Conservation (phyloP, 352 stramenopile genomes). For the Albugo laibachii region DNA sequence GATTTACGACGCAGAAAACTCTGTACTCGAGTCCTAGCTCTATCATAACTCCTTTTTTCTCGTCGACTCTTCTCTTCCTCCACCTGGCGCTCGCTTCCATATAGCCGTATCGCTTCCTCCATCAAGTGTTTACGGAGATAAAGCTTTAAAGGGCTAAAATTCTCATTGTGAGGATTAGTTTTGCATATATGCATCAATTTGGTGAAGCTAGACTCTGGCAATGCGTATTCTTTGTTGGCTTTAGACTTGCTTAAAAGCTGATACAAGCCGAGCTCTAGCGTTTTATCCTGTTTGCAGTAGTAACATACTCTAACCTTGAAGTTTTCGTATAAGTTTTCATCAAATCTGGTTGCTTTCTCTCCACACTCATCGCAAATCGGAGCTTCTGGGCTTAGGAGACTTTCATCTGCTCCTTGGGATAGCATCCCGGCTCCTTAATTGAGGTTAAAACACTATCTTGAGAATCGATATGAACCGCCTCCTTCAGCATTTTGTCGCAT, state of each 20-base stretch:
- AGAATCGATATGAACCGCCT: slow-evolving; percentile 26
- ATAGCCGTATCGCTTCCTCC: slow-evolving; percentile 26
- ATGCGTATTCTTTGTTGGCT: slow-evolving; percentile 28
- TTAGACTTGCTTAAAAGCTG: slow-evolving; percentile 38
- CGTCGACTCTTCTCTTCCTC: slow-evolving; percentile 4
- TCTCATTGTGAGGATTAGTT: slow-evolving; percentile 39
- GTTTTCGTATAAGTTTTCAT: slow-evolving; percentile 22
- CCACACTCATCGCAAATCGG: slow-evolving; percentile 23
- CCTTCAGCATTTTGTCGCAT: slow-evolving; percentile 34
- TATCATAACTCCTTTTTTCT: neutral
- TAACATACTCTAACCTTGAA: slow-evolving; percentile 40
- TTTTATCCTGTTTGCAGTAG: slow-evolving; percentile 35
- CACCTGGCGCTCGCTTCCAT: slow-evolving; percentile 20
- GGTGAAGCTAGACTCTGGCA: slow-evolving; percentile 29
- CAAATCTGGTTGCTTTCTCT: slow-evolving; percentile 22
- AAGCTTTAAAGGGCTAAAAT: slow-evolving; percentile 40
- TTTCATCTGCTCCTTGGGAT: no score
- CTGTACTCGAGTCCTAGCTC: neutral
- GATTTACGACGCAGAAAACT: neutral
- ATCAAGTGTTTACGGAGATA: slow-evolving; percentile 32
- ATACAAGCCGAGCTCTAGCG: slow-evolving; percentile 24
- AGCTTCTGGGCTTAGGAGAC: no score
- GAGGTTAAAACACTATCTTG: no score
- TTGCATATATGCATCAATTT: slow-evolving; percentile 15
- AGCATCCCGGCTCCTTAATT: no score